A percentile compares a stretch with the other conserved stretches of the same genome.
Conservation (phyloP, 2,329 filamentous ascomycete species). For the Monosporascus sp. region DNA sequence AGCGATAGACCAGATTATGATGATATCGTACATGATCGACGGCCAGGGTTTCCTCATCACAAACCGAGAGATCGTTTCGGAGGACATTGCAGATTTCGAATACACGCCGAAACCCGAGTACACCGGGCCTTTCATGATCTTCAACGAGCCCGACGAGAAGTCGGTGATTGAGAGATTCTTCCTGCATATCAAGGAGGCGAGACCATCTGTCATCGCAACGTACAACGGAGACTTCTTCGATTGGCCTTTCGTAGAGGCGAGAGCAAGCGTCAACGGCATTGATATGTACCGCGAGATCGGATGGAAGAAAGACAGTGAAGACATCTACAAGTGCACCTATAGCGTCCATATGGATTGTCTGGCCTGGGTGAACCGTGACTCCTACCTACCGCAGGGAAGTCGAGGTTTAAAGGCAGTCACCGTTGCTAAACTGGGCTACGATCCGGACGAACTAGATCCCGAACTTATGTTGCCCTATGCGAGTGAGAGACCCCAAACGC, state of each 20-base stretch:
- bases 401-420: constrained; percentile 96
- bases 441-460: constrained; percentile 94
- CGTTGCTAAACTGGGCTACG: constrained; percentile 95
- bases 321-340: constrained; percentile 93
- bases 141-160: constrained; percentile 95
- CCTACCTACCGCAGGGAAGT: constrained; percentile 94
- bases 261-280: constrained; percentile 89
- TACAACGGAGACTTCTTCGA: constrained; percentile 99
- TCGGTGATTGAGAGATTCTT: constrained; percentile 87
- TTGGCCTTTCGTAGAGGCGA: constrained; percentile 96
- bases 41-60: constrained; percentile 97
- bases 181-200: constrained; percentile 87
- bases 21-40: constrained; percentile 99
- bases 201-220: constrained; percentile 96
- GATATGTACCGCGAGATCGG: constrained; percentile 99
- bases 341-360: constrained; percentile 99
- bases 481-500: constrained; percentile 81
- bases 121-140: constrained; percentile 91
- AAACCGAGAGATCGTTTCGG: constrained; percentile 94
- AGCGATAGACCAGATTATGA: constrained; percentile 95
- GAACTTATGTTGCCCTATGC: constrained; percentile 96
- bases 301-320: constrained; percentile 90
- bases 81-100: constrained; percentile 96
- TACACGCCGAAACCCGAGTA: constrained; percentile 98
- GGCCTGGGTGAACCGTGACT: constrained; percentile 97